Evolutionary conservation across 306 rosid species (phyloP).

Genomic region (Malus orientalis): DNA sequence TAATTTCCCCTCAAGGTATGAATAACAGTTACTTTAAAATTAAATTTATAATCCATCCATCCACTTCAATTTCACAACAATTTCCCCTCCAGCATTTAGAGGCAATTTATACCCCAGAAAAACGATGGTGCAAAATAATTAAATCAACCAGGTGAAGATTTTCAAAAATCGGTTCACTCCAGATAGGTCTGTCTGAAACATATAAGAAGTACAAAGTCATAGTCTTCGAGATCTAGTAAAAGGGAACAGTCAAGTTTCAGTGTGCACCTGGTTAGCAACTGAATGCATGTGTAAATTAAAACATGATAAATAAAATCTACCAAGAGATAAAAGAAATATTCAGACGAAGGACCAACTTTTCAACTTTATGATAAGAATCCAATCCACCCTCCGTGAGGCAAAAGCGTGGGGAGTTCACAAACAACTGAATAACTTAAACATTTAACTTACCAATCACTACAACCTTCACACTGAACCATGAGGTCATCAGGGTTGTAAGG

Average conservation of each 20-base stretch:
- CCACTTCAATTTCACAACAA: neutral
- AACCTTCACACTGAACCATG: slow-evolving; percentile 95
- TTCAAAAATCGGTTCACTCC: neutral
- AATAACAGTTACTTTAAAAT: neutral
- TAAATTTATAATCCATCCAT: too few species aligned
- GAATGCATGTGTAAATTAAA: neutral
- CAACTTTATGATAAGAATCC: neutral
- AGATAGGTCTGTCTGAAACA: neutral
- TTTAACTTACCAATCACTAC: slow-evolving; percentile 80
- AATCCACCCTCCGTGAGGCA: neutral
- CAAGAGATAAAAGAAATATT: neutral
- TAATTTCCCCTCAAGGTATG: too few species aligned
- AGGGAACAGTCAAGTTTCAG: neutral
- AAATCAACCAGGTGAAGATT: neutral
- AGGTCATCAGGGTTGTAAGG: slow-evolving; percentile 97
- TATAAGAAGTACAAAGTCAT: neutral
- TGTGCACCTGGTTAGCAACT: neutral
- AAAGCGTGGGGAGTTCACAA: neutral
- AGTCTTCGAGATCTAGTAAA: neutral
- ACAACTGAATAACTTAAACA: neutral
- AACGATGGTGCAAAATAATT: neutral
- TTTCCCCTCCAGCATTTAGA: too few species aligned
- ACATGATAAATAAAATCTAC: neutral
- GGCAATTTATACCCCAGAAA: neutral
- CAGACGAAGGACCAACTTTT: neutral